Conservation (phyloP, 2,329 filamentous ascomycete genomes). For the Pseudocercospora eumusae region DNA sequence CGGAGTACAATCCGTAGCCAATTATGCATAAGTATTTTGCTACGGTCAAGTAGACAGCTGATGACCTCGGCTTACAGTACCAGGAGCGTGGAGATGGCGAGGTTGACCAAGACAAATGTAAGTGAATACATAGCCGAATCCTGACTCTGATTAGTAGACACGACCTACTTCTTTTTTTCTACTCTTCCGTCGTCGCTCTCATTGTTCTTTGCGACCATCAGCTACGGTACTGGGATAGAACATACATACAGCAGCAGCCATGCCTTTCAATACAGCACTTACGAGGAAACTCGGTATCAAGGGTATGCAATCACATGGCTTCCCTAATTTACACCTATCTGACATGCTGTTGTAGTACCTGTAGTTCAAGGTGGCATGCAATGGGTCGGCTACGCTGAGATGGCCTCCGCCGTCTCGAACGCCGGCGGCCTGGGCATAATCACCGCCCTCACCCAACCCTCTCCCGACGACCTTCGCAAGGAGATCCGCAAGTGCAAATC, state of each 20-base stretch:
- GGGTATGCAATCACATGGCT: conserved; percentile 34
- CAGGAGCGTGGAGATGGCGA: conserved; percentile 6
- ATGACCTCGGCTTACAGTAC: conserved; percentile 18
- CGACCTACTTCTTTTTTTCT: not conserved
- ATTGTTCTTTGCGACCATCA: not conserved
- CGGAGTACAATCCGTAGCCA: conserved; percentile 7
- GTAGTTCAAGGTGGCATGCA: conserved; percentile 86
- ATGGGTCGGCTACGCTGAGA: conserved; percentile 78
- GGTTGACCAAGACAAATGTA: not conserved
- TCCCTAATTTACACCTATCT: conserved; percentile 1
- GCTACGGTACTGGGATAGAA: not conserved
- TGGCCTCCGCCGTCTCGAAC: conserved; percentile 74
- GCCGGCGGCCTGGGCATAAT: conserved; percentile 81
- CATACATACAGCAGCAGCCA: conserved; percentile 34
- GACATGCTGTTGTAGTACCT: conserved; percentile 58
- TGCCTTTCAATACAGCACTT: conserved; percentile 66
- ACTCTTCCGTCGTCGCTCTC: not conserved
- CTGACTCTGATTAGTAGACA: conserved; percentile 13
- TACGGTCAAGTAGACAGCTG: not conserved
- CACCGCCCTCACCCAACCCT: conserved; percentile 88
- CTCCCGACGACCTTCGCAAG: conserved; percentile 84
- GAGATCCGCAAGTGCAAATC: conserved; percentile 86
- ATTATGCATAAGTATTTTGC: not conserved
- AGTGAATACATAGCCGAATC: conserved; percentile 10
- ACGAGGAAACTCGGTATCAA: conserved; percentile 62